Percentiles rank a stretch among this genome's conserved stretches.
These are phyloP conservation scores for Chloranthus sessilifolius DNA, from an alignment of 164 flowering plant genomes.

Conservation along the genomic window DNA sequence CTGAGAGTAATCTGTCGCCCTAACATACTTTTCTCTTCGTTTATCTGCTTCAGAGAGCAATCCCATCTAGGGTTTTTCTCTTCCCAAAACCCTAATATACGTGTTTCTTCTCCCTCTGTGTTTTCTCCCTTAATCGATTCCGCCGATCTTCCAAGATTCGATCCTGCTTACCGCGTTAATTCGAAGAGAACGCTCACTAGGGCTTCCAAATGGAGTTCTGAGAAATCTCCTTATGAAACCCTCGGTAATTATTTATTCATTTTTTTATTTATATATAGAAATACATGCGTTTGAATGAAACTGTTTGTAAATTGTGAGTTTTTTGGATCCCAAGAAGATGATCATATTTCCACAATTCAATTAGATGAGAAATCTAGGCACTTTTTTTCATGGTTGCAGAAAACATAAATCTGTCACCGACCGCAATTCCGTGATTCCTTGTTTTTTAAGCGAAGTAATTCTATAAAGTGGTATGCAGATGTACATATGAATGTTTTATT, in stretches of 20 bases:
- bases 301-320: neutral
- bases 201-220: conserved; percentile 68
- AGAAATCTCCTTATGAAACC: conserved; percentile 75
- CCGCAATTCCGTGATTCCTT: too few species aligned
- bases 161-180: conserved; percentile 29
- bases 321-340: too few species aligned
- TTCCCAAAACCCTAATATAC: conserved; percentile 22
- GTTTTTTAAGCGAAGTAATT: too few species aligned
- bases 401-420: too few species aligned
- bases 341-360: too few species aligned
- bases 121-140: conserved; percentile 21
- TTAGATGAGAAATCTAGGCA: too few species aligned
- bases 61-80: conserved; percentile 27
- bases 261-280: neutral
- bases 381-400: too few species aligned
- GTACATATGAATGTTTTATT: too few species aligned
- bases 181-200: conserved; percentile 49
- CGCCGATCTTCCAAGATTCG: conserved; percentile 15
- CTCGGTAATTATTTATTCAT: conserved; percentile 42
- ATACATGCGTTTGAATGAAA: neutral
- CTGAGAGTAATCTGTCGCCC: conserved; percentile 45
- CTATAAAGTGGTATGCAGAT: too few species aligned
- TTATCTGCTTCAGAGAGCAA: conserved; percentile 36
- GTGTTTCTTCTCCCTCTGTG: conserved; percentile 22
- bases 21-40: conserved; percentile 47